phyloP scores from a whole-genome alignment of 2,329 filamentous ascomycete genomes.

The Apiospora arundinis region DNA sequence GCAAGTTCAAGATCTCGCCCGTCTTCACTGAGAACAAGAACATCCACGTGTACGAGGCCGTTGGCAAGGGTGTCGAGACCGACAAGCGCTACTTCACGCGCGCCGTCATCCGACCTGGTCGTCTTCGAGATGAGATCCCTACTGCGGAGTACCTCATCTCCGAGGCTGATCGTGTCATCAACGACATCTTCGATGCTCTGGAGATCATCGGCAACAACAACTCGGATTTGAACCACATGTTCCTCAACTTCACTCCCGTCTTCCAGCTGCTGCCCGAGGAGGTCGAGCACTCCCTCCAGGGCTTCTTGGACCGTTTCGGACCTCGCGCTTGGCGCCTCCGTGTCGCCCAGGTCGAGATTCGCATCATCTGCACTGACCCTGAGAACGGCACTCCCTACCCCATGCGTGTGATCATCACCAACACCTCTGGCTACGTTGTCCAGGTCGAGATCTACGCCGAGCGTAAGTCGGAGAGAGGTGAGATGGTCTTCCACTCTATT shows the following conservation, averaged over 20 bases:
- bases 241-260: slow-evolving; percentile 98
- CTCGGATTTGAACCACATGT: slow-evolving; percentile 99
- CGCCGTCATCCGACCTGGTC: slow-evolving; percentile 91
- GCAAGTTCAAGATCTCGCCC: slow-evolving; percentile 97
- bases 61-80: slow-evolving; percentile 92
- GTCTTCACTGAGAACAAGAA: slow-evolving; percentile 99
- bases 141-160: slow-evolving; percentile 99
- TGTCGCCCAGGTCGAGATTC: slow-evolving; percentile 96
- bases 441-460: slow-evolving; percentile 98
- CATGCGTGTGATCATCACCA: slow-evolving; percentile 94
- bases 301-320: slow-evolving; percentile 96
- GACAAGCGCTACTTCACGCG: slow-evolving; percentile 99
- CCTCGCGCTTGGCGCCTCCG: slow-evolving; percentile 94
- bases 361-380: slow-evolving; percentile 95
- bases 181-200: slow-evolving; percentile 94
- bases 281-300: slow-evolving; percentile 90
- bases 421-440: slow-evolving; percentile 97
- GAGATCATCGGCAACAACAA: slow-evolving; percentile 99
- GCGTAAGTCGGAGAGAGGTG: slow-evolving; percentile 96
- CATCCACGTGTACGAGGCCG: slow-evolving; percentile 97
- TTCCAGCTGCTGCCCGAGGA: slow-evolving; percentile 90
- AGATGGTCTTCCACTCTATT: slow-evolving; percentile 98
- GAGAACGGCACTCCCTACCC: slow-evolving; percentile 84
- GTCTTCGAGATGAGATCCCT: slow-evolving; percentile 94
- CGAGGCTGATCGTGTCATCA: slow-evolving; percentile 95